phyloP scores from a whole-genome alignment of 257 asterid genomes.

The Solanum lycopersicoides region DNA sequence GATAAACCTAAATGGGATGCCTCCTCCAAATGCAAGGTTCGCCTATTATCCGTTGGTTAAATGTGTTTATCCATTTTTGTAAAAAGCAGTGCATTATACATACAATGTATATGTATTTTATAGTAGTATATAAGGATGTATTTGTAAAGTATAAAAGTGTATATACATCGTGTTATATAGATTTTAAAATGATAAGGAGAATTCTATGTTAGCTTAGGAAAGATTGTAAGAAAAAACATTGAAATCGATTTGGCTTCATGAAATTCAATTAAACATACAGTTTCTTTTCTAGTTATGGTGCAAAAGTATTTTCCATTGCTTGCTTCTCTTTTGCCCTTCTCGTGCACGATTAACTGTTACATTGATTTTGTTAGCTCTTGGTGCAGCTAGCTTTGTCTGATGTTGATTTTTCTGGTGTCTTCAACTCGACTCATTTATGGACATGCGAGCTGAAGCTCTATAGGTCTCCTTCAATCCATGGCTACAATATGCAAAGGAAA shows the following conservation, averaged over 20 bases:
- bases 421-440: not conserved
- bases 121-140: not conserved
- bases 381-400: not conserved
- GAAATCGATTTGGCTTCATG: not conserved
- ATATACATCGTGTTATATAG: not conserved
- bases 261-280: not conserved
- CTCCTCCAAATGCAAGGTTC: not conserved
- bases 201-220: not conserved
- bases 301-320: not conserved
- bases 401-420: not conserved
- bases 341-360: not conserved
- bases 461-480: not conserved
- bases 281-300: not conserved
- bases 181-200: not conserved
- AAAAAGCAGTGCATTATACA: not conserved
- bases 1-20: not conserved
- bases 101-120: not conserved
- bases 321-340: not conserved
- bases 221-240: not conserved
- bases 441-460: not conserved
- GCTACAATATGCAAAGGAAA: not conserved
- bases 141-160: not conserved
- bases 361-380: not conserved
- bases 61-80: not conserved
- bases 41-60: not conserved